A percentile compares a stretch with the other conserved stretches of the same genome.
These are phyloP conservation scores for Trametes maxima DNA, from an alignment of 768 basidiomycete genomes.

Conservation along the genomic window DNA sequence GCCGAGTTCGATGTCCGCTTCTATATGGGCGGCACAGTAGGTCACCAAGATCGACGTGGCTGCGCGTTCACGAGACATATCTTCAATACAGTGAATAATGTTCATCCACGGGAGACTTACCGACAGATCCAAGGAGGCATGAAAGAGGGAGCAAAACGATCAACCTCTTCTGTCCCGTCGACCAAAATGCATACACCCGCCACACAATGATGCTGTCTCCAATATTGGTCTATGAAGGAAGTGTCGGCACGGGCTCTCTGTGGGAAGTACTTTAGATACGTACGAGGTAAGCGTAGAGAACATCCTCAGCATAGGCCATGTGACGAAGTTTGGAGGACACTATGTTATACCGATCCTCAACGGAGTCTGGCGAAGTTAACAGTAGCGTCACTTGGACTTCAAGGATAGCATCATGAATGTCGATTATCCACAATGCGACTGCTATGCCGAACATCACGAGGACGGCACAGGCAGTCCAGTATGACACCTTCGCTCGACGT, in stretches of 20 bases:
- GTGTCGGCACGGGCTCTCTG: neutral
- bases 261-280: neutral
- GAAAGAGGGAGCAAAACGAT: conserved; percentile 21
- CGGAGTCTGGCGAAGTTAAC: conserved; percentile 6
- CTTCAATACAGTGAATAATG: neutral
- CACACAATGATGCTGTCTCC: conserved; percentile 30
- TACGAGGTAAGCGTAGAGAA: conserved; percentile 28
- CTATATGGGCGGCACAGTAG: conserved; percentile 24
- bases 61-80: neutral
- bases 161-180: conserved; percentile 15
- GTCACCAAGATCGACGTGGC: conserved; percentile 25
- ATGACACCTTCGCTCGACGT: neutral
- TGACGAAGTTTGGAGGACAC: conserved; percentile 6
- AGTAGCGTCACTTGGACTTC: conserved; percentile 17
- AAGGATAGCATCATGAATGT: conserved; percentile 23
- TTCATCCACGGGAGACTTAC: conserved; percentile 9
- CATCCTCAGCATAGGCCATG: conserved; percentile 13
- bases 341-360: conserved; percentile 7
- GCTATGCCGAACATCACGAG: conserved; percentile 17
- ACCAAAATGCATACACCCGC: conserved; percentile 27
- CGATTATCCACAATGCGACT: conserved; percentile 25
- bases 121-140: conserved; percentile 20
- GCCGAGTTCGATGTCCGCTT: conserved; percentile 22
- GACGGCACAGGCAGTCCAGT: neutral
- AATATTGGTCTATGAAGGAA: conserved; percentile 21